Conservation (phyloP, 306 rosid genomes). For the Herpetospermum pedunculosum region DNA sequence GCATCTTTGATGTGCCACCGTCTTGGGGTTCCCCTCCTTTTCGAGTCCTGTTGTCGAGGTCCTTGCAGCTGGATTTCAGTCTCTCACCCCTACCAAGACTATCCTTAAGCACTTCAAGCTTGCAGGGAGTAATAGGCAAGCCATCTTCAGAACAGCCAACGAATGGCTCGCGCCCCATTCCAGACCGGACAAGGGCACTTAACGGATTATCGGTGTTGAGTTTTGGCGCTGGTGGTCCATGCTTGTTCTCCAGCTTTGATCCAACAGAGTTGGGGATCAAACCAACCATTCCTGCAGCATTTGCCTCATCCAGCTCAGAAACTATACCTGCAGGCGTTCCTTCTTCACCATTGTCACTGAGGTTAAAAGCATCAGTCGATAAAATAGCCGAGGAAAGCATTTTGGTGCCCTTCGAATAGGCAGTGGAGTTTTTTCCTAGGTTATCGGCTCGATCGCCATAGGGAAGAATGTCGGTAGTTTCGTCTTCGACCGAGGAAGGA, state of each 20-base stretch:
- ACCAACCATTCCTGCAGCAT: slow-evolving; percentile 18
- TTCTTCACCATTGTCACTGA: slow-evolving; percentile 27
- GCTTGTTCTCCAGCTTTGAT: slow-evolving; percentile 37
- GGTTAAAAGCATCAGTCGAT: slow-evolving; percentile 34
- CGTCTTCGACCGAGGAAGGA: slow-evolving; percentile 95
- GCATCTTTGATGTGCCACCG: slow-evolving; percentile 67
- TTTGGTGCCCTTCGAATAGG: slow-evolving; percentile 34
- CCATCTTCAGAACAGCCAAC: slow-evolving; percentile 46
- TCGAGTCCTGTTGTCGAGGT: slow-evolving; percentile 40
- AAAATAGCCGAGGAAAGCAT: slow-evolving; percentile 36
- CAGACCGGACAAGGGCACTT: slow-evolving; percentile 39
- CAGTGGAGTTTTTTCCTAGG: slow-evolving; percentile 36
- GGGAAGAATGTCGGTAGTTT: slow-evolving; percentile 62
- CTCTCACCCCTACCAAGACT: slow-evolving; percentile 49
- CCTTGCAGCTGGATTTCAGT: slow-evolving; percentile 55
- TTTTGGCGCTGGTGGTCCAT: slow-evolving; percentile 37
- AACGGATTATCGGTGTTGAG: slow-evolving; percentile 39
- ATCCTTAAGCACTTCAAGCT: slow-evolving; percentile 55
- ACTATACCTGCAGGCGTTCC: slow-evolving; percentile 30
- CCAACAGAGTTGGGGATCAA: slow-evolving; percentile 7
- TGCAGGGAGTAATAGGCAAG: slow-evolving; percentile 82
- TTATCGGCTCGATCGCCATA: slow-evolving; percentile 43
- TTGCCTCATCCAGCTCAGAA: slow-evolving; percentile 49
- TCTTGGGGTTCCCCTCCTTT: slow-evolving; percentile 58
- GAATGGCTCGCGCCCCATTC: slow-evolving; percentile 49